phyloP scores from a whole-genome alignment of 176 grass and related monocot genomes.

The Eleusine coracana region DNA sequence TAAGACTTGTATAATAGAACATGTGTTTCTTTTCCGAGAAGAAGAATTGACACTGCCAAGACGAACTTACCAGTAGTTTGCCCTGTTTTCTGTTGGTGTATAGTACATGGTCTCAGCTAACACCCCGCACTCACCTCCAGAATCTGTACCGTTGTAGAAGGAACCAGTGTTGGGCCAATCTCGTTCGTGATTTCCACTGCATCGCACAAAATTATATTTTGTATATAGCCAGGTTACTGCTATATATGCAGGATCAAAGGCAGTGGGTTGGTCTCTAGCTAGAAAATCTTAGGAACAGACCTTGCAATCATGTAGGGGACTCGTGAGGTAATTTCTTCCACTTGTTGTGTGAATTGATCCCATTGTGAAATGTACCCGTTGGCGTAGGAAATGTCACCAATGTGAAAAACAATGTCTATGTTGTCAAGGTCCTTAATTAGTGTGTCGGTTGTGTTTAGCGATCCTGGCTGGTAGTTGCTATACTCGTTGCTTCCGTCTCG shows the following conservation, averaged over 20 bases:
- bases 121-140: conserved; percentile 89
- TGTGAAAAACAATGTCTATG: conserved; percentile 84
- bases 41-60: not conserved
- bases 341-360: conserved; percentile 95
- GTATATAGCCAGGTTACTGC: not conserved
- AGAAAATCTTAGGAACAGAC: conserved; percentile 23
- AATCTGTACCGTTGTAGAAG: conserved; percentile 66
- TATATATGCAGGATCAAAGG: not conserved
- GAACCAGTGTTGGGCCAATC: conserved; percentile 82
- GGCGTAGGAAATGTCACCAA: conserved; percentile 83
- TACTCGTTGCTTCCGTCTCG: conserved; percentile 90
- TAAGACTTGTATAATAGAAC: not conserved
- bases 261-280: too few relatives aligned
- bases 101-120: conserved; percentile 85
- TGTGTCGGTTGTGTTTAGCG: conserved; percentile 81
- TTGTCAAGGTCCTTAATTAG: conserved; percentile 83
- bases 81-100: conserved; percentile 72
- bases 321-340: conserved; percentile 75
- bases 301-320: conserved; percentile 94
- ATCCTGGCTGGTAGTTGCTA: conserved; percentile 74
- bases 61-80: conserved; percentile 67
- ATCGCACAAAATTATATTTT: not conserved
- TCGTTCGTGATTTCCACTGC: conserved; percentile 90
- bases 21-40: not conserved
- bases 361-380: conserved; percentile 95